A percentile compares a stretch with the other conserved stretches of the same genome.
phyloP scores from a whole-genome alignment of 2,329 filamentous ascomycete genomes.

The Apiospora koreana region DNA sequence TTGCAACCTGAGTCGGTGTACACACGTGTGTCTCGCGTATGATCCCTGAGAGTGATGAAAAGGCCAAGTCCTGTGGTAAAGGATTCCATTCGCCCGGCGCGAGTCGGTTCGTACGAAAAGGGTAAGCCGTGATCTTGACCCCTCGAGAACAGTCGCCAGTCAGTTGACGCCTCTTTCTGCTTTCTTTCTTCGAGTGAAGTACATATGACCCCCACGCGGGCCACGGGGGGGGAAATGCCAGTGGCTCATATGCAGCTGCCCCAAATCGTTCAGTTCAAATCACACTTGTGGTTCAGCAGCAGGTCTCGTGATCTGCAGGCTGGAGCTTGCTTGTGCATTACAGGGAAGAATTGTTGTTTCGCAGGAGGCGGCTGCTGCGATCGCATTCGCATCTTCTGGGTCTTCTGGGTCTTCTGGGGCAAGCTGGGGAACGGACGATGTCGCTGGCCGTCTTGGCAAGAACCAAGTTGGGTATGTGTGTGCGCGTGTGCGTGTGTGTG shows the following conservation, averaged over 20 bases:
- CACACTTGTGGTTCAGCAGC: not conserved
- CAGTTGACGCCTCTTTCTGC: not conserved
- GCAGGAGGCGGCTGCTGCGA: not conserved
- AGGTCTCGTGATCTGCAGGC: constrained; percentile 1
- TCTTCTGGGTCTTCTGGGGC: not conserved
- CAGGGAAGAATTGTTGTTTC: not conserved
- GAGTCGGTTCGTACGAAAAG: not conserved
- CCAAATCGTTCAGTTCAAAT: not conserved
- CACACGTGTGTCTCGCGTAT: not conserved
- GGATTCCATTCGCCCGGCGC: constrained; percentile 5
- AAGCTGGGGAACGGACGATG: not conserved
- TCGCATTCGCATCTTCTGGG: not conserved
- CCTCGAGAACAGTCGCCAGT: not conserved
- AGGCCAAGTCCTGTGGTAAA: not conserved
- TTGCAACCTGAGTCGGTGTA: not conserved
- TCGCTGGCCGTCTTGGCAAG: not conserved
- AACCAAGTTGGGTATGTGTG: not conserved
- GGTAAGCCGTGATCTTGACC: not conserved
- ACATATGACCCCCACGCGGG: not conserved
- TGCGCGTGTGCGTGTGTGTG: not conserved
- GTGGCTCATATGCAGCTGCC: not conserved
- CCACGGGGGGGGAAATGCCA: not conserved
- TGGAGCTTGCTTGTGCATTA: not conserved
- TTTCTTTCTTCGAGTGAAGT: not conserved
- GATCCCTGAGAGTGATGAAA: not conserved